Evolutionary conservation across 176 grass and related monocot species (phyloP).

Genomic region (Hsuehochloa calcarea): DNA sequence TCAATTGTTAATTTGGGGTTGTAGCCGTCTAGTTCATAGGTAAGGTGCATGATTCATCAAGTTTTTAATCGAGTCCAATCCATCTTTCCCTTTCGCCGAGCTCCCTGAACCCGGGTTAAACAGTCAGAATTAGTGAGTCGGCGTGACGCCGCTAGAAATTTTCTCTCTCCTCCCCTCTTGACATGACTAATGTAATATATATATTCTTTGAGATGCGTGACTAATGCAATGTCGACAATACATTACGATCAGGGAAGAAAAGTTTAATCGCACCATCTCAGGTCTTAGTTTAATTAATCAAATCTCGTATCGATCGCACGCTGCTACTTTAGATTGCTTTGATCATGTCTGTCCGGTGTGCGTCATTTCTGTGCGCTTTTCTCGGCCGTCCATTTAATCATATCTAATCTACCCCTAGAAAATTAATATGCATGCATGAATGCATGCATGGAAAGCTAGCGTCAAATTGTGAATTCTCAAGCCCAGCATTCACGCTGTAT

Average conservation of each 20-base stretch:
- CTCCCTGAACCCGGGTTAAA: neutral
- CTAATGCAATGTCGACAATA: neutral
- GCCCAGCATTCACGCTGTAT: neutral
- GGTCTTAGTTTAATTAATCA: constrained; percentile 30
- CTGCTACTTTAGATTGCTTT: neutral
- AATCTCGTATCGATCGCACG: neutral
- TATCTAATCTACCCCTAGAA: neutral
- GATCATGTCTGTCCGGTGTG: neutral
- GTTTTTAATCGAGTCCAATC: neutral
- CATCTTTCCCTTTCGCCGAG: constrained; percentile 22
- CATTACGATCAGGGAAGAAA: neutral
- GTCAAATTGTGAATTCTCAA: neutral
- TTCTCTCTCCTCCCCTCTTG: neutral
- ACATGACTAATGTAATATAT: neutral
- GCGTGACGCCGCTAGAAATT: constrained; percentile 16
- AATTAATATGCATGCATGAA: neutral
- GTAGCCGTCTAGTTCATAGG: constrained; percentile 14
- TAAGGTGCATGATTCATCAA: constrained; percentile 21
- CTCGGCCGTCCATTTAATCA: neutral
- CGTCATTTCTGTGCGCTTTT: neutral
- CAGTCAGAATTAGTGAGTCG: constrained; percentile 26
- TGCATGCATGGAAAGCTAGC: no score
- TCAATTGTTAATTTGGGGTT: neutral
- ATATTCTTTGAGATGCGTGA: neutral
- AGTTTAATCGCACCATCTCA: neutral